Evolutionary conservation across 129 eudicot genomes (phyloP).

Genomic region (Saussurea involucrata): DNA sequence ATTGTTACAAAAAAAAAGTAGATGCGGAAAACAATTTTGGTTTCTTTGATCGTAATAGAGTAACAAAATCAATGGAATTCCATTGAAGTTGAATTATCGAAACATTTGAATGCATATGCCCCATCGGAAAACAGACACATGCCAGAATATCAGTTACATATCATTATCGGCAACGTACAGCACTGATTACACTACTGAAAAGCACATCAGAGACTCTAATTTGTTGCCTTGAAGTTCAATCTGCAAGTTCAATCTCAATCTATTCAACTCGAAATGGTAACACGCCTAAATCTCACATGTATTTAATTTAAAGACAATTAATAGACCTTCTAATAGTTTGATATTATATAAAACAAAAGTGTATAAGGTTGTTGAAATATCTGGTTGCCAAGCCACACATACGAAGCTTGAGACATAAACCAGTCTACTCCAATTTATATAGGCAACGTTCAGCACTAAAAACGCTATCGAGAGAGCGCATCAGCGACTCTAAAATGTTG

Average conservation of each 20-base stretch:
- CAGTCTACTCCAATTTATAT: conserved; percentile 4
- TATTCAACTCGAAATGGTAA: too few species aligned
- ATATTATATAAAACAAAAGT: background rate
- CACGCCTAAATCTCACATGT: too few species aligned
- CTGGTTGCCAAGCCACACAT: background rate
- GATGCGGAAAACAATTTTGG: background rate
- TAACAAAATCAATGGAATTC: too few species aligned
- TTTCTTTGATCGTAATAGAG: background rate
- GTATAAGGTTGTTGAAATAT: background rate
- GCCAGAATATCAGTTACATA: conserved; percentile 57
- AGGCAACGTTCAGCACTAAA: conserved; percentile 36
- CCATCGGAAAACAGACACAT: conserved; percentile 6
- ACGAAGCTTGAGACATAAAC: background rate
- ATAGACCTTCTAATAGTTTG: background rate
- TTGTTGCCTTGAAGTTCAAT: conserved; percentile 64
- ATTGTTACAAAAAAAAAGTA: background rate
- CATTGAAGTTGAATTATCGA: conserved; percentile 14
- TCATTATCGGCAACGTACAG: conserved; percentile 54
- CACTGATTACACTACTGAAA: conserved; percentile 35
- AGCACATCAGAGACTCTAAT: conserved; percentile 65
- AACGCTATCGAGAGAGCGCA: conserved; percentile 5
- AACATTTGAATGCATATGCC: conserved; percentile 60
- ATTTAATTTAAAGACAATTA: too few species aligned
- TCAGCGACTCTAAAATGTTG: conserved; percentile 37
- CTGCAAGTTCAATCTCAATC: too few species aligned